Evolutionary conservation across 192 early-diverging fungal species (phyloP).

Genomic region (Backusella morwellensis): DNA sequence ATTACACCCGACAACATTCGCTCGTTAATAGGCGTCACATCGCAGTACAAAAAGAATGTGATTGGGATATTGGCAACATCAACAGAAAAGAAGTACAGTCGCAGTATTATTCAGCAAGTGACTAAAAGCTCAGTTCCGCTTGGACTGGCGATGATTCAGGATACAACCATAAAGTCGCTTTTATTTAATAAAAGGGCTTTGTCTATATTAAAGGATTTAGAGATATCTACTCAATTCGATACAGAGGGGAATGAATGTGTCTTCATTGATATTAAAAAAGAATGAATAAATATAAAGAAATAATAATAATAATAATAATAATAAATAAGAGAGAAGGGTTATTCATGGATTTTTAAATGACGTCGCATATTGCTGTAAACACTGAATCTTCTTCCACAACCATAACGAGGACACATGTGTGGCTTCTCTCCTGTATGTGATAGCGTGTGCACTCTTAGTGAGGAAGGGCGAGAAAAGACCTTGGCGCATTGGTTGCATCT

Average conservation of each 20-base stretch:
- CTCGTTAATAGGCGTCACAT: constrained; percentile 1
- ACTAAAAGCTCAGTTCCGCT: constrained; percentile 14
- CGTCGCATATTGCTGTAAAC: constrained; percentile 75
- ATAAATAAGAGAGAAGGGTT: not conserved
- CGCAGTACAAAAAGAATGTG: not conserved
- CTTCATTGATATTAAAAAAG: constrained; percentile 3
- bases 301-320: no score
- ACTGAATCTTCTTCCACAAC: constrained; percentile 67
- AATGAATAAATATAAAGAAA: not conserved
- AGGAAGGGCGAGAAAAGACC: constrained; percentile 67
- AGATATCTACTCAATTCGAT: constrained; percentile 9
- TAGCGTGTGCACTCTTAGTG: constrained; percentile 64
- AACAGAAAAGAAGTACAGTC: constrained; percentile 5
- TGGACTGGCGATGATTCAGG: constrained; percentile 19
- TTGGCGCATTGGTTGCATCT: constrained; percentile 62
- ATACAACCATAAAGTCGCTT: constrained; percentile 10
- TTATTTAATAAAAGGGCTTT: constrained; percentile 21
- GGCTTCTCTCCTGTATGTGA: constrained; percentile 81
- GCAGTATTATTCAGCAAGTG: constrained; percentile 8
- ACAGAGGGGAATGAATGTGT: constrained; percentile 2
- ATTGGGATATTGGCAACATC: constrained; percentile 19
- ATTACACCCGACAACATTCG: constrained; percentile 23
- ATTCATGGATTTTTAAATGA: constrained; percentile 58
- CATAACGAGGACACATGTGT: constrained; percentile 56
- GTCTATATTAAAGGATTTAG: constrained; percentile 5